Evolutionary conservation across 768 basidiomycete species (phyloP).

Genomic region (Leccinum obscurum): DNA sequence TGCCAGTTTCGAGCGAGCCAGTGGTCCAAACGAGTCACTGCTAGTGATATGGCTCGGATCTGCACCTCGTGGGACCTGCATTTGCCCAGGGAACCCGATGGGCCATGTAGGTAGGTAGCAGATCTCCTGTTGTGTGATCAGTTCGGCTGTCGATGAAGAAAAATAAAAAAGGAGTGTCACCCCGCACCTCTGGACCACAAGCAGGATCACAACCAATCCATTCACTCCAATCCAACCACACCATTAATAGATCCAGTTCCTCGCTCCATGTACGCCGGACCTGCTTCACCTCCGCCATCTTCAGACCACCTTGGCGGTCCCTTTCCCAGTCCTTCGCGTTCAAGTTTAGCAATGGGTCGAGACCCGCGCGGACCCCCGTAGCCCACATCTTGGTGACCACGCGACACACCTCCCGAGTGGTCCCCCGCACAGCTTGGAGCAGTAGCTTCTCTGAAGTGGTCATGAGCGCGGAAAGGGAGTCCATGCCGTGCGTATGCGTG

Average conservation of each 20-base stretch:
- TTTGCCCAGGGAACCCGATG: constrained; percentile 6
- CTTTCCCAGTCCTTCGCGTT: background rate
- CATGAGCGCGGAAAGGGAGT: constrained; percentile 9
- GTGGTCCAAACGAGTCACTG: background rate
- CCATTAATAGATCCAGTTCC: constrained; percentile 38
- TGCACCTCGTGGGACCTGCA: background rate
- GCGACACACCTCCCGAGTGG: constrained; percentile 45
- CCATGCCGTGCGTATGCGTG: constrained; percentile 22
- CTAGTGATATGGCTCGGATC: background rate
- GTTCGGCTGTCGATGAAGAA: background rate
- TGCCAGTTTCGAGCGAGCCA: background rate
- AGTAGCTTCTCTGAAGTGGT: constrained; percentile 32
- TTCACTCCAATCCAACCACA: constrained; percentile 51
- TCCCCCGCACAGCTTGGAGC: constrained; percentile 30
- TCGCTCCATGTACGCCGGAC: constrained; percentile 34
- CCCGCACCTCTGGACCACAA: constrained; percentile 43
- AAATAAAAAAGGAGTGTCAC: background rate
- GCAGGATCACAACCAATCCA: constrained; percentile 50
- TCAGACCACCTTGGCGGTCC: background rate
- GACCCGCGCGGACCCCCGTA: constrained; percentile 29
- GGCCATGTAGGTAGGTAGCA: constrained; percentile 26
- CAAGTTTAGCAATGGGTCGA: constrained; percentile 17
- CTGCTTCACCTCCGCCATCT: background rate
- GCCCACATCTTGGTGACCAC: constrained; percentile 49
- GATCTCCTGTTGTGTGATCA: constrained; percentile 12